These are phyloP conservation scores for Austroboletus eburneus DNA, from an alignment of 768 basidiomycete species.

Conservation along the genomic window DNA sequence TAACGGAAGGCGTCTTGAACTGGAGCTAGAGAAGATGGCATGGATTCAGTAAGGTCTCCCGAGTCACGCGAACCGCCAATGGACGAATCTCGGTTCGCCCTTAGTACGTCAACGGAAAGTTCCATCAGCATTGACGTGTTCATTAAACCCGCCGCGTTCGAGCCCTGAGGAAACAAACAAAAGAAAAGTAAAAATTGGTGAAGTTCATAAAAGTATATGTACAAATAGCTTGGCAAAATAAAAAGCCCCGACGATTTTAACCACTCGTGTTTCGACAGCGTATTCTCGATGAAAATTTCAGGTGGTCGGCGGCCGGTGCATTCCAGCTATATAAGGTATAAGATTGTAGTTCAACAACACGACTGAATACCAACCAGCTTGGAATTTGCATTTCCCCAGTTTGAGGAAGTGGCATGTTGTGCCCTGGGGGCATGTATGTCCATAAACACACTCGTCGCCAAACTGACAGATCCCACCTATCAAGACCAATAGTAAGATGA, in stretches of 20 bases:
- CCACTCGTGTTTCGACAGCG: constrained; percentile 8
- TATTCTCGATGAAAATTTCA: constrained; percentile 13
- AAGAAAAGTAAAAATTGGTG: constrained; percentile 12
- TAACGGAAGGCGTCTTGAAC: constrained; percentile 26
- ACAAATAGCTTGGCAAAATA: constrained; percentile 24
- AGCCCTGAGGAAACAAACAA: constrained; percentile 24
- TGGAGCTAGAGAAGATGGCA: constrained; percentile 19
- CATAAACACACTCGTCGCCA: constrained; percentile 54
- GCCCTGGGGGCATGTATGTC: constrained; percentile 40
- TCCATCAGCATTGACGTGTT: constrained; percentile 33
- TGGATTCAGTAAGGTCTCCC: constrained; percentile 19
- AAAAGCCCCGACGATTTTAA: constrained; percentile 8
- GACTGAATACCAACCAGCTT: constrained; percentile 43
- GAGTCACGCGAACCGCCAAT: constrained; percentile 27
- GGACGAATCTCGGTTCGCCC: constrained; percentile 19
- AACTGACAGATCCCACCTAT: constrained; percentile 54
- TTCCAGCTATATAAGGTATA: constrained; percentile 31
- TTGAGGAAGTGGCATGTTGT: constrained; percentile 50
- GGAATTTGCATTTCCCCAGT: constrained; percentile 58
- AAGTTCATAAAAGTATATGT: constrained; percentile 35
- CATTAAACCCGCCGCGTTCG: constrained; percentile 21
- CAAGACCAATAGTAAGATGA: constrained; percentile 3
- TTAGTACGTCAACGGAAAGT: constrained; percentile 32
- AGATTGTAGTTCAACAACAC: constrained; percentile 8
- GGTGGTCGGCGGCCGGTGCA: constrained; percentile 32